Conservation (phyloP, 257 asterid genomes). For the Rhazya stricta region DNA sequence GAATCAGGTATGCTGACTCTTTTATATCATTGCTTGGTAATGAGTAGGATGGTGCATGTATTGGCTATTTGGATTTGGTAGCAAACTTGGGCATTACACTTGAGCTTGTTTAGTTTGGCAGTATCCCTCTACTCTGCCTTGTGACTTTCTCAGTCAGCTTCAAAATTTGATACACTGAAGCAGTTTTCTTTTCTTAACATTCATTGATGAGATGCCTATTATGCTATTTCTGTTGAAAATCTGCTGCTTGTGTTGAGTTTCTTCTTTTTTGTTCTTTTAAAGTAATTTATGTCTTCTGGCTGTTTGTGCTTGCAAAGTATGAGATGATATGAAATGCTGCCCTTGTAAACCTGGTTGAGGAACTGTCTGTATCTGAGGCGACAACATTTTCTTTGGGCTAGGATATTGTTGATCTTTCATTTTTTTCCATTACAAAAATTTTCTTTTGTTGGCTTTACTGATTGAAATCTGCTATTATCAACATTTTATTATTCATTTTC, state of each 20-base stretch:
- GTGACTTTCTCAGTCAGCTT: background rate
- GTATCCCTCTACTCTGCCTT: background rate
- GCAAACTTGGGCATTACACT: background rate
- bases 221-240: background rate
- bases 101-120: background rate
- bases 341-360: background rate
- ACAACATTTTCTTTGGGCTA: background rate
- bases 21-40: background rate
- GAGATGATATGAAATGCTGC: background rate
- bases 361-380: background rate
- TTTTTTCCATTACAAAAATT: too few species aligned
- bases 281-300: background rate
- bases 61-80: background rate
- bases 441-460: background rate
- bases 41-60: background rate
- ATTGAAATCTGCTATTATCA: too few species aligned
- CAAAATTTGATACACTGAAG: background rate
- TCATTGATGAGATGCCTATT: background rate
- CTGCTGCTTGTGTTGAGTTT: background rate
- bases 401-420: background rate
- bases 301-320: background rate
- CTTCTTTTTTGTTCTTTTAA: too few species aligned
- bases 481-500: too few species aligned
- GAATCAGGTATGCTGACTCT: background rate
- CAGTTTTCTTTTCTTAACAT: background rate